A percentile compares a stretch with the other conserved stretches of the same genome.
These are phyloP conservation scores for Russula vinacea DNA, from an alignment of 768 basidiomycete genomes.

Conservation along the genomic window DNA sequence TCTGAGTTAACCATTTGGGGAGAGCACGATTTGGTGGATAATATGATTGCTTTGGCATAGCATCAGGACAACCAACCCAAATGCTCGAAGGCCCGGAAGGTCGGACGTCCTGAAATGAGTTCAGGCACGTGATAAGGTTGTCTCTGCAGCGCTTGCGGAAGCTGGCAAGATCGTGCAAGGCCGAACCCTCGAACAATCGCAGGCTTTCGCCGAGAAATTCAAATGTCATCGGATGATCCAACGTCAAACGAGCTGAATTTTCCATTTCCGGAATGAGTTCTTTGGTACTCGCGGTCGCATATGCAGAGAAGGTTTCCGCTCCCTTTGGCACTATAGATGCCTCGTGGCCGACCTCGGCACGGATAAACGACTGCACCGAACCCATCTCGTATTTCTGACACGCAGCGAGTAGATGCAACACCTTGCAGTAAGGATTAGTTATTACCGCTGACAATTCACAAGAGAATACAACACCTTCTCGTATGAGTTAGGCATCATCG, in stretches of 20 bases:
- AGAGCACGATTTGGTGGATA: too few species aligned
- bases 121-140: background rate
- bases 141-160: background rate
- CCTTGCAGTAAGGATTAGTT: background rate
- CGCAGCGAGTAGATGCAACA: background rate
- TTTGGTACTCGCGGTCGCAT: background rate
- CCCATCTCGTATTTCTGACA: background rate
- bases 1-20: too few species aligned
- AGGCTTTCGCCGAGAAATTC: background rate
- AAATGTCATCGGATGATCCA: background rate
- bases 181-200: background rate
- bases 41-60: too few species aligned
- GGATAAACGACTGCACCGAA: background rate
- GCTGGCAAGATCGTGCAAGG: background rate
- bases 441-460: slow-evolving; percentile 10
- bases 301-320: background rate
- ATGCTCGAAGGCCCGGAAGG: slow-evolving; percentile 32
- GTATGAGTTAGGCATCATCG: slow-evolving; percentile 5
- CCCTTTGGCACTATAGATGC: background rate
- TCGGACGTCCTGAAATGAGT: background rate
- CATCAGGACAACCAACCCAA: too few species aligned
- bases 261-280: background rate
- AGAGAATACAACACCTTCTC: slow-evolving; percentile 12
- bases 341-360: background rate
- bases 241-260: background rate